These are phyloP conservation scores for Neoboletus brunneissimus DNA, from an alignment of 768 basidiomycete species.

Conservation along the genomic window DNA sequence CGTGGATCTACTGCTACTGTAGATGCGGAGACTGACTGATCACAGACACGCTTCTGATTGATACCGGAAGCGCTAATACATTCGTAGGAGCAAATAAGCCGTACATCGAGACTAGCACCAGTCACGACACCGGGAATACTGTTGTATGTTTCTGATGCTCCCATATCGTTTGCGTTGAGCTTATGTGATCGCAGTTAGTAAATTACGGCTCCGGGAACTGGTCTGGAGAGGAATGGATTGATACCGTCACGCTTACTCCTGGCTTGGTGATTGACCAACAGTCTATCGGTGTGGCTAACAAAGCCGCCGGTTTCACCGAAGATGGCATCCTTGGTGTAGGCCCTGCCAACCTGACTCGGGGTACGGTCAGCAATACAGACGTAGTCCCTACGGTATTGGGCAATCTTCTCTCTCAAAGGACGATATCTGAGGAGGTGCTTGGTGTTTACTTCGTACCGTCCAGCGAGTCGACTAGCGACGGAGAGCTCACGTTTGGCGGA, in stretches of 20 bases:
- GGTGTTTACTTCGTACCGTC: slow-evolving; percentile 32
- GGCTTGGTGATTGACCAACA: slow-evolving; percentile 18
- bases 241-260: slow-evolving; percentile 8
- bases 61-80: slow-evolving; percentile 34
- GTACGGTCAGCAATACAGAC: slow-evolving; percentile 10
- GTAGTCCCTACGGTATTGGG: slow-evolving; percentile 36
- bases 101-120: slow-evolving; percentile 13
- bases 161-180: background rate
- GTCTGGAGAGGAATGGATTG: slow-evolving; percentile 13
- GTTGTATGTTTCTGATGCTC: slow-evolving; percentile 10
- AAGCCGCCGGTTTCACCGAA: slow-evolving; percentile 22
- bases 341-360: slow-evolving; percentile 33
- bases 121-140: slow-evolving; percentile 19
- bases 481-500: slow-evolving; percentile 30
- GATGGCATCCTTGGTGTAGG: slow-evolving; percentile 41
- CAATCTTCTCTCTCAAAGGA: slow-evolving; percentile 29
- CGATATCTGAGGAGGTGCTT: slow-evolving; percentile 26
- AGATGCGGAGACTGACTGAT: background rate
- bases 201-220: slow-evolving; percentile 5
- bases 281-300: slow-evolving; percentile 35
- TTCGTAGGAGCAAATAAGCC: slow-evolving; percentile 20
- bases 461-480: slow-evolving; percentile 7
- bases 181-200: background rate
- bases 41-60: slow-evolving; percentile 28
- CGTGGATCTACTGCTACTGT: background rate